These are phyloP conservation scores for Laetiporus sulphureus DNA, from an alignment of 1,284 basidiomycete species.

Conservation along the genomic window DNA sequence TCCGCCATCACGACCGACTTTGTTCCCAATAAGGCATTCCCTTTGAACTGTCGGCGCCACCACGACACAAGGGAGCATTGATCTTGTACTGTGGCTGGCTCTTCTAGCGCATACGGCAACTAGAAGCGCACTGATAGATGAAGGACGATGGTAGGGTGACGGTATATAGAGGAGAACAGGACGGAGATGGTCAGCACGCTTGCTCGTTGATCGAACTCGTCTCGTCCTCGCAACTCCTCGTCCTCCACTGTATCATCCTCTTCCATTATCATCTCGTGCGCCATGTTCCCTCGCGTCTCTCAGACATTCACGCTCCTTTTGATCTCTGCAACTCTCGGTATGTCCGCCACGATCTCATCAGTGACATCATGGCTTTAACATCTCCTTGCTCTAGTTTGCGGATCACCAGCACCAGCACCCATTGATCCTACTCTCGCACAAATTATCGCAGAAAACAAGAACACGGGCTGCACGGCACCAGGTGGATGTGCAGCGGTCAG, in stretches of 20 bases:
- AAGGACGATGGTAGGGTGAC: neutral
- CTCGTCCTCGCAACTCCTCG: too few species aligned
- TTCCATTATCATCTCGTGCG: neutral
- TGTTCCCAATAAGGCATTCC: neutral
- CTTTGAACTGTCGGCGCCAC: neutral
- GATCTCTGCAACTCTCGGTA: constrained; percentile 1
- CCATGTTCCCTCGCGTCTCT: constrained; percentile 3
- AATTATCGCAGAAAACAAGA: constrained; percentile 6
- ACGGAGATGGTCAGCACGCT: too few species aligned
- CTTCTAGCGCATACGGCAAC: neutral
- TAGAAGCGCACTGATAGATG: neutral
- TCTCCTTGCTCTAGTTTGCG: neutral
- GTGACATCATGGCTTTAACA: too few species aligned
- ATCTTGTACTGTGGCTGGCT: too few species aligned
- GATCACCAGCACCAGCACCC: constrained; percentile 4
- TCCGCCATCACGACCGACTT: neutral
- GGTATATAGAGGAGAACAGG: too few species aligned
- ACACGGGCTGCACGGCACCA: constrained; percentile 4
- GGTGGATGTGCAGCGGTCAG: constrained; percentile 5
- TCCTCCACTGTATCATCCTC: neutral
- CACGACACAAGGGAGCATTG: too few species aligned
- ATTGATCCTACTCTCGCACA: constrained; percentile 6
- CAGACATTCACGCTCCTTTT: constrained; percentile 6
- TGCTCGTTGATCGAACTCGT: too few species aligned
- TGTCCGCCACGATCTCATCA: neutral